phyloP scores from a whole-genome alignment of 805 yeast genomes.

The Priceomyces melissophilus region DNA sequence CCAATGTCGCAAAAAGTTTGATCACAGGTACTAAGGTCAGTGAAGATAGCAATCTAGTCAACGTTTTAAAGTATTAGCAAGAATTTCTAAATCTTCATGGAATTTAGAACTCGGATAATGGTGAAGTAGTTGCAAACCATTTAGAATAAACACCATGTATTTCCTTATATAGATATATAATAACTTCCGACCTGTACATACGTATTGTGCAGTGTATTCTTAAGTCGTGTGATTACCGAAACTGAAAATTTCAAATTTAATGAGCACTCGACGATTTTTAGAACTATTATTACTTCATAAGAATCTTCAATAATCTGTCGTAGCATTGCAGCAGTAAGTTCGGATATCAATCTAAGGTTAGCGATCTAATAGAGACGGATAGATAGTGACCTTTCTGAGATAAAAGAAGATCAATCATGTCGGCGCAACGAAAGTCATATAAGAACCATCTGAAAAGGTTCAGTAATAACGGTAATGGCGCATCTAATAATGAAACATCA shows the following conservation, averaged over 20 bases:
- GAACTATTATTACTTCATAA: neutral
- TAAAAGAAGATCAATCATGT: conserved; percentile 11
- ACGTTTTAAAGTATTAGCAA: conserved; percentile 28
- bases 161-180: neutral
- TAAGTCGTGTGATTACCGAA: conserved; percentile 1
- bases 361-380: conserved; percentile 5
- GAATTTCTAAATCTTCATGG: too few species aligned
- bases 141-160: too few species aligned
- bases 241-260: conserved; percentile 2
- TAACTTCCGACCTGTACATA: neutral
- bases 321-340: conserved; percentile 4
- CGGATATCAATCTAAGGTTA: conserved; percentile 5
- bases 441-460: conserved; percentile 48
- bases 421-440: conserved; percentile 36
- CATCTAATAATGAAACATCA: conserved; percentile 15
- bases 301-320: conserved; percentile 2
- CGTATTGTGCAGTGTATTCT: neutral
- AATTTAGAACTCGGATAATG: too few species aligned
- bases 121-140: too few species aligned
- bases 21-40: conserved; percentile 17
- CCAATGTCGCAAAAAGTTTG: conserved; percentile 49
- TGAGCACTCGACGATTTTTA: conserved; percentile 4
- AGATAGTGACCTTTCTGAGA: conserved; percentile 6
- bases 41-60: conserved; percentile 19
- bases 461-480: conserved; percentile 17